Conservation (phyloP, 2,329 filamentous ascomycete species). For the Lasiodiplodia sp. region DNA sequence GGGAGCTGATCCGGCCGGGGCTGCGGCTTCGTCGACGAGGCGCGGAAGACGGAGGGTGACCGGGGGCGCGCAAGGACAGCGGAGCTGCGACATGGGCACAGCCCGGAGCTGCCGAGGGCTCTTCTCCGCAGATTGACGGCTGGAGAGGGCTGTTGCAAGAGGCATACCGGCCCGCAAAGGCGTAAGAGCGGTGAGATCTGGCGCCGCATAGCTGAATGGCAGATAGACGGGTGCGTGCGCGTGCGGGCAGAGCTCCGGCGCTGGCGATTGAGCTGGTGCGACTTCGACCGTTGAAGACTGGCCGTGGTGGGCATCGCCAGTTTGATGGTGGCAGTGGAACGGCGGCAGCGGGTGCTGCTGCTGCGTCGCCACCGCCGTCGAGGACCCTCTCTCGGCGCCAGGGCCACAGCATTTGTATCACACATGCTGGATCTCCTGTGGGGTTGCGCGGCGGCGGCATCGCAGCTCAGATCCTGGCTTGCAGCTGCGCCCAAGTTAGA, state of each 20-base stretch:
- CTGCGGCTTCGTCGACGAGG: conserved; percentile 3
- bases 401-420: conserved; percentile 2
- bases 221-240: conserved; percentile 5
- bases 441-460: conserved; percentile 22
- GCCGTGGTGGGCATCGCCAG: neutral
- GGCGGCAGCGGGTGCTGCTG: neutral
- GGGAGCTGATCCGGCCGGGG: conserved; percentile 22
- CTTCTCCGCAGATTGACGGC: neutral
- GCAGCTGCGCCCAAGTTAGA: neutral
- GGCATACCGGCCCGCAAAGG: conserved; percentile 20
- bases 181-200: conserved; percentile 25
- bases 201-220: conserved; percentile 10
- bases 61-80: conserved; percentile 11
- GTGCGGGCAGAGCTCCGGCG: conserved; percentile 7
- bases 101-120: conserved; percentile 1
- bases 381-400: neutral
- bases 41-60: neutral
- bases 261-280: conserved; percentile 5
- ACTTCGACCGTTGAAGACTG: neutral
- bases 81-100: conserved; percentile 12
- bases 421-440: conserved; percentile 18
- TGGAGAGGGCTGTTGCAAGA: conserved; percentile 13
- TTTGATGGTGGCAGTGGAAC: neutral
- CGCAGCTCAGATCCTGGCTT: neutral
- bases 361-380: neutral